These are phyloP conservation scores for Hymenoscyphus linearis DNA, from an alignment of 2,329 filamentous ascomycete genomes.

Conservation along the genomic window DNA sequence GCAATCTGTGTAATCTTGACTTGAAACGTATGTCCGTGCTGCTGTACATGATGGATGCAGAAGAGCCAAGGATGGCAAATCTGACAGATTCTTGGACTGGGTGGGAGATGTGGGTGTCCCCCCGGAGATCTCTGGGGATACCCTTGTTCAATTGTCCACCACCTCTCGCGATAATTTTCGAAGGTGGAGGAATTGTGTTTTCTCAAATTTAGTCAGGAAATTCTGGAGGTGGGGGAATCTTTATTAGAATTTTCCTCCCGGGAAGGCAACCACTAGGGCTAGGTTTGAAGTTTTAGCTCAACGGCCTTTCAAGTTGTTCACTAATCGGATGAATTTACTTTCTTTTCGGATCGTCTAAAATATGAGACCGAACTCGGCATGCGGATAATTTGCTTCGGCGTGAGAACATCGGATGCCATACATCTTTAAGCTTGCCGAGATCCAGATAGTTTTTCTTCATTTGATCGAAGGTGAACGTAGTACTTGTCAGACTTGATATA, in stretches of 20 bases:
- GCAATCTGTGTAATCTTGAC: not conserved
- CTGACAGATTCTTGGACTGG: not conserved
- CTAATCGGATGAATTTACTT: not conserved
- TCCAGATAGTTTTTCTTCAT: not conserved
- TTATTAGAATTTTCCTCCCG: not conserved
- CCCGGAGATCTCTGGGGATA: not conserved
- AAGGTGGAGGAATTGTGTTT: not conserved
- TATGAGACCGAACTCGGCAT: not conserved
- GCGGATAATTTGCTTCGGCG: not conserved
- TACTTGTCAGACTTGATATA: not conserved
- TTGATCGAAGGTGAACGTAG: not conserved
- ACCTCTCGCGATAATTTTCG: not conserved
- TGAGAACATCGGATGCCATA: not conserved
- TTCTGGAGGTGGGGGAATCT: not conserved
- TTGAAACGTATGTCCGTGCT: not conserved
- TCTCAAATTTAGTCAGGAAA: not conserved
- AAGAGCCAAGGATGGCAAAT: not conserved
- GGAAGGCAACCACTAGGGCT: not conserved
- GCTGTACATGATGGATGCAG: not conserved
- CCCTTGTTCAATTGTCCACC: not conserved
- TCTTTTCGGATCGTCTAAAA: not conserved
- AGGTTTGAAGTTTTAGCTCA: not conserved
- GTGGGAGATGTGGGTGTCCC: not conserved
- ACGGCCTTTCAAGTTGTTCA: not conserved
- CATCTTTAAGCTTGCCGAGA: not conserved